Percentiles rank a stretch among this genome's conserved stretches.
phyloP scores from a whole-genome alignment of 192 early-diverging fungal species.

The Gonapodya prolifera region DNA sequence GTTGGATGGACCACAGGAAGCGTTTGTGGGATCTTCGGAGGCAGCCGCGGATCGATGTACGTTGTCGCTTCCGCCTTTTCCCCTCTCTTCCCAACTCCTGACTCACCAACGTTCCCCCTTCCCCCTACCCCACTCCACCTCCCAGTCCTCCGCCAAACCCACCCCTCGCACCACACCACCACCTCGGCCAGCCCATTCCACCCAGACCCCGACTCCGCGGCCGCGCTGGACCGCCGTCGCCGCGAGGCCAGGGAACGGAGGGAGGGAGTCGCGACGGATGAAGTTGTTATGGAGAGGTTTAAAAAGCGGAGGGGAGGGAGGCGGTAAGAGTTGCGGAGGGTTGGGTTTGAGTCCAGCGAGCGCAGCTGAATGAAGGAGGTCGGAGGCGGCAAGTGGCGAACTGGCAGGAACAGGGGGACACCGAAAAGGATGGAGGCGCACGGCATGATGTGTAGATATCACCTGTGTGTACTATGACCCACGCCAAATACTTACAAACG shows the following conservation, averaged over 20 bases:
- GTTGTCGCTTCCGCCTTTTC: background rate
- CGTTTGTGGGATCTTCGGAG: no score
- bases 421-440: no score
- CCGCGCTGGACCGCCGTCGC: slow-evolving; percentile 15
- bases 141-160: slow-evolving; percentile 16
- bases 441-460: no score
- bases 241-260: slow-evolving; percentile 28
- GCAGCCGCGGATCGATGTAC: slow-evolving; percentile 28
- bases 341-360: background rate
- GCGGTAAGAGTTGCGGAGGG: slow-evolving; percentile 21
- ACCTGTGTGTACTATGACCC: no score
- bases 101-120: slow-evolving; percentile 15
- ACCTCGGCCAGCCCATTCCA: background rate
- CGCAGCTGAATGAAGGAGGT: background rate
- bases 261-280: slow-evolving; percentile 77
- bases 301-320: slow-evolving; percentile 74
- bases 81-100: background rate
- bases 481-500: no score
- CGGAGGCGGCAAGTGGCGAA: no score
- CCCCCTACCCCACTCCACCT: slow-evolving; percentile 19
- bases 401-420: no score
- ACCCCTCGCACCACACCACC: slow-evolving; percentile 13
- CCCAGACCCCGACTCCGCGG: slow-evolving; percentile 16
- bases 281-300: slow-evolving; percentile 67
- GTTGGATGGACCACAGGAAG: no score